Evolutionary conservation across 345 rosid genomes (phyloP).

Genomic region (Barbarea vulgaris): DNA sequence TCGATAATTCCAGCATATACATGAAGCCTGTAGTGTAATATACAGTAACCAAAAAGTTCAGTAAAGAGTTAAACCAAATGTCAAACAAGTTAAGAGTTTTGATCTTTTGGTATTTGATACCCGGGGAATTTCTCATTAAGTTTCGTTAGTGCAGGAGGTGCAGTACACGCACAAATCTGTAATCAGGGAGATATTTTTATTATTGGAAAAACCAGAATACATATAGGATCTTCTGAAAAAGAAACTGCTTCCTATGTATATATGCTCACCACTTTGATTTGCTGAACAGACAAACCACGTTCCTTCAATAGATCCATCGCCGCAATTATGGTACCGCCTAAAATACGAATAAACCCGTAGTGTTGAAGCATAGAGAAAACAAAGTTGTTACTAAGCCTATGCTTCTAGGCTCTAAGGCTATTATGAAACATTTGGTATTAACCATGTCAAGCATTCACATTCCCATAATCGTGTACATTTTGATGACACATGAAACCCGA

Average conservation of each 20-base stretch:
- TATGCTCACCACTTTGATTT: conserved; percentile 80
- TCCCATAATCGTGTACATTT: not conserved
- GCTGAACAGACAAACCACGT: conserved; percentile 68
- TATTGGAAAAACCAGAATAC: not conserved
- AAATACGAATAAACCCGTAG: conserved; percentile 12
- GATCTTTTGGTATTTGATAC: conserved; percentile 44
- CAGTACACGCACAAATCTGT: conserved; percentile 91
- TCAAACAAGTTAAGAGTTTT: not conserved
- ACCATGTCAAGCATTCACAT: conserved; percentile 14
- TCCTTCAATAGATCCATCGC: conserved; percentile 71
- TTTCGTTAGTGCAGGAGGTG: conserved; percentile 92
- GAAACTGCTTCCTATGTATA: conserved; percentile 9
- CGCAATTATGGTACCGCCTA: conserved; percentile 88
- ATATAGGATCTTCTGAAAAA: conserved; percentile 11
- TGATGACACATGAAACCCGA: not conserved
- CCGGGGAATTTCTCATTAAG: conserved; percentile 94
- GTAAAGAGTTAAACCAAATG: conserved; percentile 13
- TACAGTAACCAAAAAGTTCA: conserved; percentile 6
- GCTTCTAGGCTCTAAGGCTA: not conserved
- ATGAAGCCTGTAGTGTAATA: conserved; percentile 66
- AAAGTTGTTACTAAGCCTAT: not conserved
- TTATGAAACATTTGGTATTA: conserved; percentile 5
- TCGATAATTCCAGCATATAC: conserved; percentile 91
- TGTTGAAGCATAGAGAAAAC: conserved; percentile 11
- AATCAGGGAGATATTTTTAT: conserved; percentile 18